phyloP scores from a whole-genome alignment of 306 rosid genomes.

The Castanea crenata region DNA sequence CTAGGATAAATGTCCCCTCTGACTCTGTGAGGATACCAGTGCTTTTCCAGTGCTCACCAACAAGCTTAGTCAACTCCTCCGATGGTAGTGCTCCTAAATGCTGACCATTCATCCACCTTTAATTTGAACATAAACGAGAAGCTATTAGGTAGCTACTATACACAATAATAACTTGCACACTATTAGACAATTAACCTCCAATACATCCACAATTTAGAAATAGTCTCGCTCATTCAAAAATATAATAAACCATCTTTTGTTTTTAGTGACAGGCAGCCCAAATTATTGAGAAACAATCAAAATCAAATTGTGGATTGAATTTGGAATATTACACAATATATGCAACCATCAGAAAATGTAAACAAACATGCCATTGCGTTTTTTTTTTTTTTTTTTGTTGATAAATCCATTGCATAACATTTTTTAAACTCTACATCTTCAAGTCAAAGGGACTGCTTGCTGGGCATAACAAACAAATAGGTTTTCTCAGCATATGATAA shows the following conservation, averaged over 20 bases:
- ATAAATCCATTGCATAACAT: neutral
- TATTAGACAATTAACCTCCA: neutral
- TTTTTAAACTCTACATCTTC: slow-evolving; percentile 2
- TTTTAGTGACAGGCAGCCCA: slow-evolving; percentile 13
- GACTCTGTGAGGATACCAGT: slow-evolving; percentile 59
- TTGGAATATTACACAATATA: neutral
- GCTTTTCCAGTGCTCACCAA: slow-evolving; percentile 76
- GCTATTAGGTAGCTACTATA: neutral
- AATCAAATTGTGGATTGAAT: neutral
- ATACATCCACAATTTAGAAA: neutral
- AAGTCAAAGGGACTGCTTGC: neutral
- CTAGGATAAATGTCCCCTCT: slow-evolving; percentile 65
- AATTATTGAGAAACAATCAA: slow-evolving; percentile 1
- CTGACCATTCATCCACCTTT: slow-evolving; percentile 98
- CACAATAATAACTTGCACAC: neutral
- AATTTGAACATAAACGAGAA: slow-evolving; percentile 10
- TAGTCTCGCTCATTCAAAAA: neutral
- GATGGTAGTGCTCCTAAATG: slow-evolving; percentile 72
- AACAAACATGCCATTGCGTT: neutral
- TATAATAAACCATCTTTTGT: neutral
- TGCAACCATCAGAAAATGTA: too few relatives aligned
- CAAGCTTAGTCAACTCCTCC: slow-evolving; percentile 58
- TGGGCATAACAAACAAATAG: neutral
- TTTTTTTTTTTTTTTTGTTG: neutral
- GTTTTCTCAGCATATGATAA: slow-evolving; percentile 8